phyloP scores from a whole-genome alignment of 768 basidiomycete species.

The Steccherinum ochraceum region DNA sequence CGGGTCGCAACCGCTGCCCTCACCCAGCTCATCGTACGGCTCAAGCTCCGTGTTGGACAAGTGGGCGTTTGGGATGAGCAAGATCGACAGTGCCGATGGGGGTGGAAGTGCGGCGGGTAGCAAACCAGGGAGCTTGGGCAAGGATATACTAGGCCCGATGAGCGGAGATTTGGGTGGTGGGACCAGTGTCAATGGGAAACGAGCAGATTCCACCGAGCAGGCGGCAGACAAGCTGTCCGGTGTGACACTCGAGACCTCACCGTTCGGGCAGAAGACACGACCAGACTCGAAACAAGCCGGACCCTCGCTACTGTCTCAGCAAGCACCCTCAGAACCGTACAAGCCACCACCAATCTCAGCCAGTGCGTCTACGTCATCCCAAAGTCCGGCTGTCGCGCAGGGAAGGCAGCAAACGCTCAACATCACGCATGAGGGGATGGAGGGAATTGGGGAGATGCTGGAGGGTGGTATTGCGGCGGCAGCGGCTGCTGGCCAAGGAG shows the following conservation, averaged over 20 bases:
- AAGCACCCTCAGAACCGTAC: slow-evolving; percentile 35
- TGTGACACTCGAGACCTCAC: slow-evolving; percentile 34
- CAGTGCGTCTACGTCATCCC: slow-evolving; percentile 8
- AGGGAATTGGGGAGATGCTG: slow-evolving; percentile 22
- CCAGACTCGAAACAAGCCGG: slow-evolving; percentile 38
- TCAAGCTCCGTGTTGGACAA: slow-evolving; percentile 72
- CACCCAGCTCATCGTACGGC: slow-evolving; percentile 68
- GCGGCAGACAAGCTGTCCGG: slow-evolving; percentile 47
- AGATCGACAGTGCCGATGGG: slow-evolving; percentile 63
- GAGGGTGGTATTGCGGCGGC: slow-evolving; percentile 17
- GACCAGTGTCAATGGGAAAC: slow-evolving; percentile 17
- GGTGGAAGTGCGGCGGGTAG: slow-evolving; percentile 25
- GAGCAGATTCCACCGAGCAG: slow-evolving; percentile 33
- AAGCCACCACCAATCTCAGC: slow-evolving; percentile 17
- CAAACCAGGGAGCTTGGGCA: slow-evolving; percentile 27
- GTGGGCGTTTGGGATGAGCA: slow-evolving; percentile 89
- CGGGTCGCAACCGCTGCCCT: slow-evolving; percentile 89
- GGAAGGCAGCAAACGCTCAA: not conserved
- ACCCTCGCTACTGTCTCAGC: slow-evolving; percentile 71
- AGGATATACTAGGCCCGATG: slow-evolving; percentile 20
- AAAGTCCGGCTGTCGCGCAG: slow-evolving; percentile 14
- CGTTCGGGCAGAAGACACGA: slow-evolving; percentile 33
- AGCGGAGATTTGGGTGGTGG: slow-evolving; percentile 25
- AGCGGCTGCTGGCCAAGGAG: too few species aligned
- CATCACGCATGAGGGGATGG: slow-evolving; percentile 21